These are phyloP conservation scores for Neospora caninum DNA, from an alignment of 169 alveolate genomes.

Conservation along the genomic window DNA sequence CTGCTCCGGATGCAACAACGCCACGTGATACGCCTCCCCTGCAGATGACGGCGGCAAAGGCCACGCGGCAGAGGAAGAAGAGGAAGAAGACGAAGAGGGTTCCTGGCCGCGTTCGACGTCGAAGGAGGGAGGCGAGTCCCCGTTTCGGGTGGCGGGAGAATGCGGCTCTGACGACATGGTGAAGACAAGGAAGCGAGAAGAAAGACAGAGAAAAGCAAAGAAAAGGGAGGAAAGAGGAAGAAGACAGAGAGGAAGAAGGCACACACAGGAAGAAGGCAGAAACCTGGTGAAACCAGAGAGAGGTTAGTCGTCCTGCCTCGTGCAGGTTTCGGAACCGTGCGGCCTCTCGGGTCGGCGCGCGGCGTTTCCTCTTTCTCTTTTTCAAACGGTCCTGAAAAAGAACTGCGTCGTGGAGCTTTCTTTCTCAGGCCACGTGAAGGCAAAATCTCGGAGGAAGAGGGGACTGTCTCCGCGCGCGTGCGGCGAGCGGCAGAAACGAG, in stretches of 20 bases:
- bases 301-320: not conserved
- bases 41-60: not conserved
- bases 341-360: not conserved
- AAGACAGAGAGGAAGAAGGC: not conserved
- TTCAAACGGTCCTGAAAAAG: not conserved
- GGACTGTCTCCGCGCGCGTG: not conserved
- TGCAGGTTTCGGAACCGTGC: not conserved
- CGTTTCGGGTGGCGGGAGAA: too few species aligned
- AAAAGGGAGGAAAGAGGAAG: not conserved
- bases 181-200: not conserved
- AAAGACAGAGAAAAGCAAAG: not conserved
- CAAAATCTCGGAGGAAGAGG: not conserved
- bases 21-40: not conserved
- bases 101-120: not conserved
- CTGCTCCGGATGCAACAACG: not conserved
- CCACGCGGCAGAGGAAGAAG: not conserved
- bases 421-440: not conserved
- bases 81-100: not conserved
- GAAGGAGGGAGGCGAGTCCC: too few species aligned
- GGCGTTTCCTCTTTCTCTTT: not conserved
- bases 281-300: not conserved
- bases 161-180: not conserved
- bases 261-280: not conserved
- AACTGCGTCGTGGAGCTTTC: too few species aligned
- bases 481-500: not conserved